A percentile compares a stretch with the other conserved stretches of the same genome.
phyloP scores from a whole-genome alignment of 2,329 filamentous ascomycete species.

The Colletotrichum sublineola region DNA sequence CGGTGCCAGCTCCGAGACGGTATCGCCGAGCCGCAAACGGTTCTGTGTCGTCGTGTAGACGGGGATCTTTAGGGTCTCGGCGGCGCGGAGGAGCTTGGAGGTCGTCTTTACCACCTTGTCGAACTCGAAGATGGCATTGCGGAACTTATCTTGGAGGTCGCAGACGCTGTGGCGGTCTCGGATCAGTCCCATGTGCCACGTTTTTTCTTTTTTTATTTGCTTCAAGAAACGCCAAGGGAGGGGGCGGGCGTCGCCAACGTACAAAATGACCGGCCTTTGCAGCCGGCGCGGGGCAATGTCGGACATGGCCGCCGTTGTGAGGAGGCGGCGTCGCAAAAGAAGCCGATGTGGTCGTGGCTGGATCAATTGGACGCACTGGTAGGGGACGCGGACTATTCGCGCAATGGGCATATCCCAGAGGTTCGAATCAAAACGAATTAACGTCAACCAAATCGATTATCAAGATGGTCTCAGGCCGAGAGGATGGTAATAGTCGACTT shows the following conservation, averaged over 20 bases:
- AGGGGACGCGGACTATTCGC: neutral
- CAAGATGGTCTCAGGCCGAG: neutral
- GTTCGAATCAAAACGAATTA: neutral
- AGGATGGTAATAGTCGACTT: neutral
- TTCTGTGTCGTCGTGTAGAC: constrained; percentile 91
- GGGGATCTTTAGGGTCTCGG: constrained; percentile 77
- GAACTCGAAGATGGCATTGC: constrained; percentile 85
- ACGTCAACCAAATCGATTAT: neutral
- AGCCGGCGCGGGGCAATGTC: constrained; percentile 35
- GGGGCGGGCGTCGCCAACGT: neutral
- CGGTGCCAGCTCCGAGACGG: constrained; percentile 77
- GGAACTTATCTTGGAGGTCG: constrained; percentile 95
- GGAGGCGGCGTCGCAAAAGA: constrained; percentile 20
- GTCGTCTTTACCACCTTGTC: constrained; percentile 81
- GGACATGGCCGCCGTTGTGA: constrained; percentile 36
- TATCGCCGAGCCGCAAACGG: constrained; percentile 81
- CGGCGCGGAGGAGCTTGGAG: constrained; percentile 76
- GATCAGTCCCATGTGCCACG: neutral
- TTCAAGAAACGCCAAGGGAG: neutral
- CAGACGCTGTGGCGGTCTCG: constrained; percentile 75
- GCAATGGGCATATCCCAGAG: constrained; percentile 19
- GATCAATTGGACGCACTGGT: neutral
- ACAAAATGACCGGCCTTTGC: constrained; percentile 43
- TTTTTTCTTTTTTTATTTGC: neutral
- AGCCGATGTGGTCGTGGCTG: constrained; percentile 11